Evolutionary conservation across 2,329 filamentous ascomycete species (phyloP).

Genomic region (Coniochaeta pulveracea): DNA sequence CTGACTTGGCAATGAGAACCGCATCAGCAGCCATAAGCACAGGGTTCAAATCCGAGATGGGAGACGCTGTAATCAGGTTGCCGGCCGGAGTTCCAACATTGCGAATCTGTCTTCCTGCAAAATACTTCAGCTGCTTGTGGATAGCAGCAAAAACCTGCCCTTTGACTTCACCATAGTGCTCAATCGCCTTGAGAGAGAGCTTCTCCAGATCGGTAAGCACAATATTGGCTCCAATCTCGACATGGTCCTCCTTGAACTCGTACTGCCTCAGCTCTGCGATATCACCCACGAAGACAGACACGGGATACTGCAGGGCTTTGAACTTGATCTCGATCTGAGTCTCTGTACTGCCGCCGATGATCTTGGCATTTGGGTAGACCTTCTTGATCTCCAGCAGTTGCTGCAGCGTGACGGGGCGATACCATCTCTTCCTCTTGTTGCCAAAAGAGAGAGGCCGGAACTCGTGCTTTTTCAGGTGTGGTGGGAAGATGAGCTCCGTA

Average conservation of each 20-base stretch:
- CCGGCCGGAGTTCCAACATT: conserved; percentile 97
- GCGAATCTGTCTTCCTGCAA: conserved; percentile 88
- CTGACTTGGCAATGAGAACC: conserved; percentile 68
- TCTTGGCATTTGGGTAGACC: conserved; percentile 73
- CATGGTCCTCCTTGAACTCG: conserved; percentile 62
- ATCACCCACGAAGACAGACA: conserved; percentile 87
- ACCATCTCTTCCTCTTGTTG: conserved; percentile 92
- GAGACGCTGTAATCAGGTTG: conserved; percentile 87
- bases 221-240: conserved; percentile 93
- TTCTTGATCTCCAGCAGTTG: conserved; percentile 89
- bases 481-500: conserved; percentile 91
- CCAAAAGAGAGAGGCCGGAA: conserved; percentile 78
- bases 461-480: conserved; percentile 69
- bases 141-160: conserved; percentile 84
- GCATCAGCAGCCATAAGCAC: conserved; percentile 84
- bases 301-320: conserved; percentile 82
- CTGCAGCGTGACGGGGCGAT: conserved; percentile 72
- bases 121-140: conserved; percentile 86
- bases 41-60: conserved; percentile 92
- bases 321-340: conserved; percentile 99
- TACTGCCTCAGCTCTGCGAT: conserved; percentile 83
- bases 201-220: conserved; percentile 82
- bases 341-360: conserved; percentile 92
- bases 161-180: conserved; percentile 60
- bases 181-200: conserved; percentile 68